Percentiles rank a stretch among this genome's conserved stretches.
Conservation (phyloP, 1,139 yeast species). For the Blastobotrys persicus region DNA sequence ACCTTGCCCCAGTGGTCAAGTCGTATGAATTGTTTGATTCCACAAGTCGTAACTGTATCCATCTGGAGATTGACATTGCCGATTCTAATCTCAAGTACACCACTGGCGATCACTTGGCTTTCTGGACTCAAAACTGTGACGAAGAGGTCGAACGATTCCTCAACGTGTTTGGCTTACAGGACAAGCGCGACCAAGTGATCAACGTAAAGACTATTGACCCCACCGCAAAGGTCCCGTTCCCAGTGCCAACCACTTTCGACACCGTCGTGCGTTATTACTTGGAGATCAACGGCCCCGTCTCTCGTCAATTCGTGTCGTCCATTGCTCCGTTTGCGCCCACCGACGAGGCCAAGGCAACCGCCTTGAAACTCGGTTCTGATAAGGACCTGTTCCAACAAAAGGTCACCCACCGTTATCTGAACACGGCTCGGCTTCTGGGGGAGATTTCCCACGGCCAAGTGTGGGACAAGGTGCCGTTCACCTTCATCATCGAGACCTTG, state of each 20-base stretch:
- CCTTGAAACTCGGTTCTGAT: constrained; percentile 59
- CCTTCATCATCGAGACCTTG: constrained; percentile 75
- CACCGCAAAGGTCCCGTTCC: constrained; percentile 75
- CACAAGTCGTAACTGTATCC: constrained; percentile 75
- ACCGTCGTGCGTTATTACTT: constrained; percentile 82
- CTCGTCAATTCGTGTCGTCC: constrained; percentile 81
- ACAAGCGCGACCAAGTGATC: constrained; percentile 56
- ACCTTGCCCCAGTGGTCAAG: constrained; percentile 61
- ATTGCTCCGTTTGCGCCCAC: constrained; percentile 82
- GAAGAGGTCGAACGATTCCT: constrained; percentile 68
- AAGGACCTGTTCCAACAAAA: constrained; percentile 65
- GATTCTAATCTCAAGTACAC: constrained; percentile 75
- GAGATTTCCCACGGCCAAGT: constrained; percentile 57
- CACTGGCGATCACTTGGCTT: constrained; percentile 94
- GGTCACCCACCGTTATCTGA: constrained; percentile 59
- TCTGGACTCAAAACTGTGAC: constrained; percentile 89
- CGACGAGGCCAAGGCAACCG: constrained; percentile 52
- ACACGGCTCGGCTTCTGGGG: constrained; percentile 74
- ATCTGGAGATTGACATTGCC: constrained; percentile 81
- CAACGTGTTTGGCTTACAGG: constrained; percentile 57
- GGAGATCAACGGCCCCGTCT: constrained; percentile 90
- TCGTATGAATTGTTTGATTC: constrained; percentile 72
- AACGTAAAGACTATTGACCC: constrained; percentile 71
- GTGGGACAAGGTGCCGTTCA: constrained; percentile 81
- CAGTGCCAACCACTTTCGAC: constrained; percentile 87